Base-by-base conservation (phyloP, 352 stramenopile species). In the Thraustochytrium striatum region DNA sequence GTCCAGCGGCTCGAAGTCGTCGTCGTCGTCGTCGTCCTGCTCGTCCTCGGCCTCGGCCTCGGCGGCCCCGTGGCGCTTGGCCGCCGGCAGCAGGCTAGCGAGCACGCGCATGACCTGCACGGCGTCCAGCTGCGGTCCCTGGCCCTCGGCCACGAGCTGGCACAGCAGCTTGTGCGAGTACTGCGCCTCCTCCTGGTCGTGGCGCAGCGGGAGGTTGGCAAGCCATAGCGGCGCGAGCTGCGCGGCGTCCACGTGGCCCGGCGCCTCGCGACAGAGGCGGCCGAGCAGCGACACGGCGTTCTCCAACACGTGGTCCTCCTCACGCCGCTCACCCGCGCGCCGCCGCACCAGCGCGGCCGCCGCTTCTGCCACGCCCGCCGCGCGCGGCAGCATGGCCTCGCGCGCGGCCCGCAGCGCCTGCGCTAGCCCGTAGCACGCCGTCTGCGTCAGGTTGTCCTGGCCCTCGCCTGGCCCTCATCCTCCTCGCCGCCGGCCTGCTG, bases 201-300 rank as follows among this genome's bases (percentile, higher is more conserved):
- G 30, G 41, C 5, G 61, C 16, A 75, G n/a, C 21, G 65, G 65
- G 5, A 75, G 52, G 25, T 75, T 65, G 7, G 61, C 19, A 5
- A 75, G 39, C 65, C 65, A 75, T 13, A 39, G 16, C 41, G 21
- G 44, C 44, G 68, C 44, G 32, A 75, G 11, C 8, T 58, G 30
- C 19, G 16, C 30, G 9, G 43, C n/a, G 5, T 21, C 11, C 32
- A 75, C 65, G 11, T 3, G 11, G 13, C 61, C 32, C 44, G 61
- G 21, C 33, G 65, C 33, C 1, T 62, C 28, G 8, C 16, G 11
- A 32, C 39, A 58, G 36, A 75, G 30, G 41, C 52, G 65, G 28
- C 65, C 65, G 30, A 75, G 47, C 13, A 61, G 41, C 5, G 65
- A 75, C 7, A 75, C 65, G 13, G 65, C 65, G 36, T 75, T 75